Percentiles rank a stretch among this genome's conserved stretches.
Conservation (phyloP, 257 asterid genomes). For the Gardenia jasminoides region DNA sequence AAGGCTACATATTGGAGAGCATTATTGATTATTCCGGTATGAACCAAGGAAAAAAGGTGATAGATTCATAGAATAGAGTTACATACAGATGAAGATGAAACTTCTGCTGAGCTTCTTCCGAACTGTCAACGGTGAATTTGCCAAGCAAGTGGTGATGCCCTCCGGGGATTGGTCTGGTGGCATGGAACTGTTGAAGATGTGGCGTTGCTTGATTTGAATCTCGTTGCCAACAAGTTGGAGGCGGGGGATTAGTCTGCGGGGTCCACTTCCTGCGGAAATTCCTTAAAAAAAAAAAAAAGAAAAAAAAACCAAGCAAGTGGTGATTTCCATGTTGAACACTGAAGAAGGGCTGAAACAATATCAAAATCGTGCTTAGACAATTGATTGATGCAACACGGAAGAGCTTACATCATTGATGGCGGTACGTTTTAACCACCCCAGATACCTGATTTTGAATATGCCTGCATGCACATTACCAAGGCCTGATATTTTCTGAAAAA, state of each 20-base stretch:
- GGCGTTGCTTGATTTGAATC: too few species aligned
- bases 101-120: neutral
- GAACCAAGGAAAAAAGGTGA: neutral
- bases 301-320: too few species aligned
- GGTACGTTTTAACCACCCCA: conserved; percentile 10
- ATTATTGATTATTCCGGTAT: too few species aligned
- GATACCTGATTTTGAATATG: neutral
- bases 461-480: neutral
- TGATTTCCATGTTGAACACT: neutral
- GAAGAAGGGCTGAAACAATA: neutral
- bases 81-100: neutral
- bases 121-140: neutral
- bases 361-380: neutral
- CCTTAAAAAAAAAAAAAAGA: too few species aligned
- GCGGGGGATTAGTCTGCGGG: too few species aligned
- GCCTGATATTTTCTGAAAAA: neutral
- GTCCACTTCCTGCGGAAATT: too few species aligned
- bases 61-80: too few species aligned
- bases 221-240: too few species aligned
- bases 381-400: neutral
- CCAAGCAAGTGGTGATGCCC: neutral
- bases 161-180: too few species aligned
- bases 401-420: neutral
- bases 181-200: too few species aligned
- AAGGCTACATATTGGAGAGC: neutral